Evolutionary conservation across 2,329 filamentous ascomycete genomes (phyloP), one percentile per base, ranked within the genome.

Genomic region (Phoma herbarum): DNA sequence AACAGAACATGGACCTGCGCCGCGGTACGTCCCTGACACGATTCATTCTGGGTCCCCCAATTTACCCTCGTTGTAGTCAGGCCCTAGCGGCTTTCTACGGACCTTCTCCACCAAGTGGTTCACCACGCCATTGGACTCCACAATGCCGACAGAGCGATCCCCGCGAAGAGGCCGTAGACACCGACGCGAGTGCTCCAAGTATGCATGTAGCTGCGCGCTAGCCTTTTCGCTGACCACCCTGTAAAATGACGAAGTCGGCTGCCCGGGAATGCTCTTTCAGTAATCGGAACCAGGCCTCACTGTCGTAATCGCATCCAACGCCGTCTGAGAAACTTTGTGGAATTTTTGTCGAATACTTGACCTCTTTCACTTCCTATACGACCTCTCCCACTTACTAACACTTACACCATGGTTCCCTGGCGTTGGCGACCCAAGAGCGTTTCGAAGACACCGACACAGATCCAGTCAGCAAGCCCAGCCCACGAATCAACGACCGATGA

Each of bases 71-170:
- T 52, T 62, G 39, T 28, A 42, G 49, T 44, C 18, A 43, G 23
- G 43, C 45, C 49, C 20, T 54, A 58, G 55, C 37, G 44, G 22
- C 14, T 18, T 35, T 16, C 31, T 35, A 16, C 31, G 16, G 16
- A 16, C 41, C 53, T 54, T 54, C 46, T 50, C 37, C 46, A 41
- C 35, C 35, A 51, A 37, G 31, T 28, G 55, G 57, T 57, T 52
- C 63, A 54, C 60, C 51, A 61, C 66, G 68, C 68, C 62, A 71
- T 67, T 48, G 35, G 46, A 57, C 59, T 53, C 67, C 64, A 61
- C 60, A 63, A 70, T 70, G 62, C 57, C 65, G 66, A 68, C 53
- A 64, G 33, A 29, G 26, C 28, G 33, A 39, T 62, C 45, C 25
- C 61, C 59, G 57, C 60, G 64, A 59, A 59, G 45, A 54, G 23